phyloP scores from a whole-genome alignment of 2,329 filamentous ascomycete species.

The Aureobasidium lini region DNA sequence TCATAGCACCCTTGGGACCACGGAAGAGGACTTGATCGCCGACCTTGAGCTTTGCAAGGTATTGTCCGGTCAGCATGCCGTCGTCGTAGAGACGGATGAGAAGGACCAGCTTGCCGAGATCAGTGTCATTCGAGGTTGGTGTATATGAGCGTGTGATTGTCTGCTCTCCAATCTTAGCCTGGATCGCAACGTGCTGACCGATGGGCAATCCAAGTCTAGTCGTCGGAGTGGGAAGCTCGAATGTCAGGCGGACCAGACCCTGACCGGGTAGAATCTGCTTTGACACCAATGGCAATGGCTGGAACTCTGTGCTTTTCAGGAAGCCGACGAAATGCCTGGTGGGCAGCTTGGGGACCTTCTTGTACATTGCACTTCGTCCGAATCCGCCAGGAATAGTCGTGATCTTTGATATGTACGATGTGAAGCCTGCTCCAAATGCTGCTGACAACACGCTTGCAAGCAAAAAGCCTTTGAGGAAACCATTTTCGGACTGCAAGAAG shows the following conservation, averaged over 20 bases:
- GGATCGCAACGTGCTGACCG: slow-evolving; percentile 29
- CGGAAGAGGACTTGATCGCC: slow-evolving; percentile 46
- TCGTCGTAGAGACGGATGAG: slow-evolving; percentile 47
- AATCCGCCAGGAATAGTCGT: slow-evolving; percentile 14
- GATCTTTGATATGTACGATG: slow-evolving; percentile 16
- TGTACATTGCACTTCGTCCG: background rate
- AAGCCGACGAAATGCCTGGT: slow-evolving; percentile 32
- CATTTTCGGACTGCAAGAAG: slow-evolving; percentile 1
- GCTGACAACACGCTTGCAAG: slow-evolving; percentile 24
- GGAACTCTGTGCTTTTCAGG: slow-evolving; percentile 44
- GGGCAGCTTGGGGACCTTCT: slow-evolving; percentile 14
- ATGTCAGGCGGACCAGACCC: slow-evolving; percentile 22
- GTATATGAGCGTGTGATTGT: slow-evolving; percentile 20
- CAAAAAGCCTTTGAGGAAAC: slow-evolving; percentile 34
- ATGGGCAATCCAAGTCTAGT: slow-evolving; percentile 23
- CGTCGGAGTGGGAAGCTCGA: slow-evolving; percentile 20
- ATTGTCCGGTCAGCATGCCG: slow-evolving; percentile 40
- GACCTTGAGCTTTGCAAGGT: slow-evolving; percentile 40
- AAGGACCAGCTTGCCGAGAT: slow-evolving; percentile 42
- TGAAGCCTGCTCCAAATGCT: slow-evolving; percentile 14
- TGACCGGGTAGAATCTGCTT: slow-evolving; percentile 19
- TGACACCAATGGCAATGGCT: slow-evolving; percentile 36
- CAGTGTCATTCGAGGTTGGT: slow-evolving; percentile 25
- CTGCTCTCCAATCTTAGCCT: slow-evolving; percentile 19
- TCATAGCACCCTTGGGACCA: slow-evolving; percentile 52